Conservation (phyloP, 306 rosid species). For the Casuarina equisetifolia region DNA sequence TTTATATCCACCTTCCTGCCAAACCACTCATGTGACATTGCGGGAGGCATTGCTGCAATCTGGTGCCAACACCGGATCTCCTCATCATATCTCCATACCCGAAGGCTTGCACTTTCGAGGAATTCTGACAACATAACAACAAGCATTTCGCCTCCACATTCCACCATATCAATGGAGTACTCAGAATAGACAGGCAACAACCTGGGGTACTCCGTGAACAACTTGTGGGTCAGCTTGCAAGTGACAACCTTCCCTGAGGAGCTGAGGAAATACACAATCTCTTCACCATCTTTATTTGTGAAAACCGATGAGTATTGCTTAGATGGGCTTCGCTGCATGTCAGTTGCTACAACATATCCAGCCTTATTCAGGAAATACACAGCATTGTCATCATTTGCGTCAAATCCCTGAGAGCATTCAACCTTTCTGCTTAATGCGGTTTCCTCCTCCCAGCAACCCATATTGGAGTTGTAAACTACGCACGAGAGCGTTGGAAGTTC, state of each 20-base stretch:
- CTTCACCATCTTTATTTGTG: constrained; percentile 52
- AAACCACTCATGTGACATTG: constrained; percentile 87
- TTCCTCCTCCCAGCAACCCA: constrained; percentile 71
- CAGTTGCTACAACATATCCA: constrained; percentile 82
- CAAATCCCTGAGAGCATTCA: constrained; percentile 44
- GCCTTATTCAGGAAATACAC: constrained; percentile 85
- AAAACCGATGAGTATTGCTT: constrained; percentile 87
- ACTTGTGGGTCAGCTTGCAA: constrained; percentile 60
- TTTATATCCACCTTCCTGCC: constrained; percentile 90
- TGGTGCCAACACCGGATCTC: constrained; percentile 64
- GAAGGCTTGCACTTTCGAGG: constrained; percentile 71
- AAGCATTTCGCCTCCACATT: constrained; percentile 69
- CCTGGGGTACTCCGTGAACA: constrained; percentile 76
- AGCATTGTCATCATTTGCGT: constrained; percentile 62
- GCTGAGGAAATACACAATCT: constrained; percentile 68
- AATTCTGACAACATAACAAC: constrained; percentile 82
- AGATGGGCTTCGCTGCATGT: constrained; percentile 90
- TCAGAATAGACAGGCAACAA: constrained; percentile 74
- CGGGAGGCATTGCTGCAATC: constrained; percentile 80
- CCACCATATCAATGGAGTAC: constrained; percentile 87
- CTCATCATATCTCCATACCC: constrained; percentile 76
- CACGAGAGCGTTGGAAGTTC: constrained; percentile 65
- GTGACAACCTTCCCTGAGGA: constrained; percentile 70
- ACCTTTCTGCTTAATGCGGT: constrained; percentile 40
- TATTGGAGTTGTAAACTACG: constrained; percentile 51